Conservation (phyloP, 108 stramenopile species). For the Cyclotella baltica region DNA sequence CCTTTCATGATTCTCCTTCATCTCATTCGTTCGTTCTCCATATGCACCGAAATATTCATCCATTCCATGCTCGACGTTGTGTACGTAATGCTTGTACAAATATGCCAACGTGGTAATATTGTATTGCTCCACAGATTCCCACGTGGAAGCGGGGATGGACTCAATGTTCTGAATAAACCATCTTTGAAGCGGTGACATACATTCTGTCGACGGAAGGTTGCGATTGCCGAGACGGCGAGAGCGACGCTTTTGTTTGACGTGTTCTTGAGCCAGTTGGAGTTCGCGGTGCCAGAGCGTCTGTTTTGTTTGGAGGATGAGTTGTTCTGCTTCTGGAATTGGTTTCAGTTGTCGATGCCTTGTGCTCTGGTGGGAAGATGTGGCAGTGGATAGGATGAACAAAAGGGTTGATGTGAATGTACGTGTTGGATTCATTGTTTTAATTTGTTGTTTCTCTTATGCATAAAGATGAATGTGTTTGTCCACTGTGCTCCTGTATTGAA, state of each 20-base stretch:
- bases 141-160: conserved; percentile 16
- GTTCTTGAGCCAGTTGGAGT: background rate
- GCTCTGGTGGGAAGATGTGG: no score
- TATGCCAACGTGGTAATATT: conserved; percentile 43
- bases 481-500: no score
- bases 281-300: conserved; percentile 9
- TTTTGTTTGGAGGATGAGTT: no score
- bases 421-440: no score
- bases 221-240: background rate
- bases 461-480: no score
- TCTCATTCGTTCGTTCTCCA: conserved; percentile 42
- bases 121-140: conserved; percentile 24
- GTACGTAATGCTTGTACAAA: conserved; percentile 54
- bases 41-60: conserved; percentile 42
- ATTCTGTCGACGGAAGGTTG: background rate
- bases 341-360: no score
- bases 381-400: no score
- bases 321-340: no score
- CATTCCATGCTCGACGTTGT: conserved; percentile 5
- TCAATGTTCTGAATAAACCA: conserved; percentile 38
- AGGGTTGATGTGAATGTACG: no score
- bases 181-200: conserved; percentile 37
- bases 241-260: background rate
- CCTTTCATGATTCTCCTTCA: conserved; percentile 37
- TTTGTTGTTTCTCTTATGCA: no score